These are phyloP conservation scores for Lunasporangiospora selenospora DNA, from an alignment of 192 early-diverging fungal genomes.

Conservation along the genomic window DNA sequence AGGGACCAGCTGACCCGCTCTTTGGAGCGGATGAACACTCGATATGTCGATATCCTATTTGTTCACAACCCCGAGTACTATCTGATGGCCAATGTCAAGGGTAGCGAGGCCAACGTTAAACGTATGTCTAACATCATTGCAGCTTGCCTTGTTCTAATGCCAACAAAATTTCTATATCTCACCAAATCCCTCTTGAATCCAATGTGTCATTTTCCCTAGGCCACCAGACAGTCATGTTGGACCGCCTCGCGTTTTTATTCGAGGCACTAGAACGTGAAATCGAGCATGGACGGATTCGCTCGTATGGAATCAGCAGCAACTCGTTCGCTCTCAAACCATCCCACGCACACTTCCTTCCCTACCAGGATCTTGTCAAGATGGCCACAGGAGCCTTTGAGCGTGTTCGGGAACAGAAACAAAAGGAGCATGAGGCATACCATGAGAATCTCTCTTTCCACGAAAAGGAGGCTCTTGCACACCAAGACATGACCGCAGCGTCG, in stretches of 20 bases:
- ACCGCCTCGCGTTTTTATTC: conserved; percentile 29
- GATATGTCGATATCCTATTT: conserved; percentile 45
- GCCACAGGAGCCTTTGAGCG: conserved; percentile 28
- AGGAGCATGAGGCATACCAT: conserved; percentile 3
- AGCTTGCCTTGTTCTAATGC: background rate
- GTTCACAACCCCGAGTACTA: conserved; percentile 53
- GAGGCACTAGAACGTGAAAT: conserved; percentile 49
- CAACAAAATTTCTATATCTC: too few species aligned
- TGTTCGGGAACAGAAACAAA: conserved; percentile 17
- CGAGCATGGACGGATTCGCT: conserved; percentile 34
- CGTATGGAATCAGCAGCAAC: conserved; percentile 50
- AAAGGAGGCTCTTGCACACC: background rate
- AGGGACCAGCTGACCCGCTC: conserved; percentile 48
- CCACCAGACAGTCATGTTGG: conserved; percentile 31
- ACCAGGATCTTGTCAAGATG: conserved; percentile 39
- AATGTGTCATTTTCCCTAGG: conserved; percentile 9
- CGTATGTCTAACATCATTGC: conserved; percentile 11
- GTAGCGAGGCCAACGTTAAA: conserved; percentile 31
- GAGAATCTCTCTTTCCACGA: background rate
- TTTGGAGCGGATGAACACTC: conserved; percentile 31
- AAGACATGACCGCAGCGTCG: too few species aligned
- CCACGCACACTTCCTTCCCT: conserved; percentile 47
- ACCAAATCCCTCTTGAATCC: too few species aligned
- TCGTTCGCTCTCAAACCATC: conserved; percentile 44
- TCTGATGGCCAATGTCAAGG: conserved; percentile 40